phyloP scores from a whole-genome alignment of 441 rosid species.

The Raphanus hybrid region DNA sequence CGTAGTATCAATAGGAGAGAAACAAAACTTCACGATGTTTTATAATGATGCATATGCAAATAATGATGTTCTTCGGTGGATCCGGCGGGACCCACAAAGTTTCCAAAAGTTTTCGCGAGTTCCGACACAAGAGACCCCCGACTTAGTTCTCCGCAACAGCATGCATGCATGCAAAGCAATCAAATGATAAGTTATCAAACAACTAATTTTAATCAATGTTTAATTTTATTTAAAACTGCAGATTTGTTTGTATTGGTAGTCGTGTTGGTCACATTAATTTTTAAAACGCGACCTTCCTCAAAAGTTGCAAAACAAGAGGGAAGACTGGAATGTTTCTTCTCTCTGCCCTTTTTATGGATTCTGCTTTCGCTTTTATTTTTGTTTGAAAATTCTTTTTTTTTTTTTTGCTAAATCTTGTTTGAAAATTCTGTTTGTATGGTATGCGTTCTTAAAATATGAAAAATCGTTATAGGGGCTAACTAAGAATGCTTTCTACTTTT shows the following conservation, averaged over 20 bases:
- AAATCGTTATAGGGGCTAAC: not conserved
- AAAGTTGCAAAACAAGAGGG: no score
- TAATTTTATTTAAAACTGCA: no score
- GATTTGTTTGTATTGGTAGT: constrained; percentile 31
- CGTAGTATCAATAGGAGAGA: constrained; percentile 15
- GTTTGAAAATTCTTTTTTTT: no score
- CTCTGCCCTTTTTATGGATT: constrained; percentile 40
- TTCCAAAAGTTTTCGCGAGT: constrained; percentile 30
- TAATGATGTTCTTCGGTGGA: constrained; percentile 66
- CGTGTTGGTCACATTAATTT: constrained; percentile 16
- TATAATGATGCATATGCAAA: constrained; percentile 19
- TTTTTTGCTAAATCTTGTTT: no score
- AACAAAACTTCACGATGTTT: constrained; percentile 34
- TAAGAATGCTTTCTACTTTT: not conserved
- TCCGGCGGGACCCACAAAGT: constrained; percentile 58
- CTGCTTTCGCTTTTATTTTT: constrained; percentile 23
- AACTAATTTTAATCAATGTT: not conserved
- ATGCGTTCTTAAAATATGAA: constrained; percentile 1
- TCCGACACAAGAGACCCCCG: not conserved
- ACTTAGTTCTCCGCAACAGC: constrained; percentile 40
- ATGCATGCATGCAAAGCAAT: constrained; percentile 60
- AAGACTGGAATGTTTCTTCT: constrained; percentile 47
- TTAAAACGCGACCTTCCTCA: no score
- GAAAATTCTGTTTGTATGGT: constrained; percentile 40
- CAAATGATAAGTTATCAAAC: constrained; percentile 33